Evolutionary conservation across 306 rosid genomes (phyloP).

Genomic region (Lathyrus aphaca): DNA sequence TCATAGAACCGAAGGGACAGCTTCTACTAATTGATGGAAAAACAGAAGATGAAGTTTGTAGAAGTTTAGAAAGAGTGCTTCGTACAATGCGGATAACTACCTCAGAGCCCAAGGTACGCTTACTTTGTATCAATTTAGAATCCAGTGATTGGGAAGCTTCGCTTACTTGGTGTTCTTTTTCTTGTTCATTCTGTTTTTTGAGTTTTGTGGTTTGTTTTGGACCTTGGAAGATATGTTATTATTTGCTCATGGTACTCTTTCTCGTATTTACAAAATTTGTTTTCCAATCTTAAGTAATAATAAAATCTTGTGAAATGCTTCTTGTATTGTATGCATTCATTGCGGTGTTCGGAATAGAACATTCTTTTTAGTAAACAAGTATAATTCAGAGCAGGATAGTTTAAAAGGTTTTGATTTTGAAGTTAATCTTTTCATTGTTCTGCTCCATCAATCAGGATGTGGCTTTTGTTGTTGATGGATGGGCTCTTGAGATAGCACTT

Average conservation of each 20-base stretch:
- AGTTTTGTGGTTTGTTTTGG: conserved; percentile 17
- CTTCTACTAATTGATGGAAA: conserved; percentile 92
- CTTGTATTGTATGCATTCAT: conserved; percentile 24
- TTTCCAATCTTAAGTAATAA: conserved; percentile 14
- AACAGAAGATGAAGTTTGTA: conserved; percentile 81
- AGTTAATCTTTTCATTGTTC: conserved; percentile 29
- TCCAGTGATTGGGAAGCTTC: conserved; percentile 24
- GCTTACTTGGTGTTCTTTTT: conserved; percentile 27
- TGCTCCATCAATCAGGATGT: conserved; percentile 61
- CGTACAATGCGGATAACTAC: conserved; percentile 88
- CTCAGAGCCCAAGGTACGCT: conserved; percentile 89
- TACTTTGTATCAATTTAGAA: conserved; percentile 18
- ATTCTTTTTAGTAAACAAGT: conserved; percentile 7
- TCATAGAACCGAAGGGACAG: conserved; percentile 95
- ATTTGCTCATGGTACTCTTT: conserved; percentile 17
- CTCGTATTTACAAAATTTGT: conserved; percentile 5
- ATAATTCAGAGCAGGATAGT: background rate
- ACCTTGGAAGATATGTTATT: conserved; percentile 27
- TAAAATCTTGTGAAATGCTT: conserved; percentile 28
- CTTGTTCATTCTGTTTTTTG: conserved; percentile 9
- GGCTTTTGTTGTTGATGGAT: conserved; percentile 97
- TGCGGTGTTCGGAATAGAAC: conserved; percentile 27
- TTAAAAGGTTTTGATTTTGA: conserved; percentile 22
- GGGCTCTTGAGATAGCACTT: conserved; percentile 98
- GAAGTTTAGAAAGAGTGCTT: conserved; percentile 92